These are phyloP conservation scores for Boletus subcaerulescens DNA, from an alignment of 768 basidiomycete genomes.

Conservation along the genomic window DNA sequence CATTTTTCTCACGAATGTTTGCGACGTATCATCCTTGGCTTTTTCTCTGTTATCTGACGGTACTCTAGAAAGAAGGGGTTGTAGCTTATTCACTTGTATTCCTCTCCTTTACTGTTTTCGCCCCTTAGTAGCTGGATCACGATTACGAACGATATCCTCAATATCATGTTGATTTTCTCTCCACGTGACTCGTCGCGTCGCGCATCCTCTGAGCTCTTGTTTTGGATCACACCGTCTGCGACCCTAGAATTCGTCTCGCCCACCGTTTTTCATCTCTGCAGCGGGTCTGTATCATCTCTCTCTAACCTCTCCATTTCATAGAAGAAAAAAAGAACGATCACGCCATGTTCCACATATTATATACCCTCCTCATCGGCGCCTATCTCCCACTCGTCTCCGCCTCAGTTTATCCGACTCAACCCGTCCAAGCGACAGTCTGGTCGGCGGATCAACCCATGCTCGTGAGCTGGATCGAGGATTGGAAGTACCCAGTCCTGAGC, in stretches of 20 bases:
- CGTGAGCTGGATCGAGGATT: slow-evolving; percentile 53
- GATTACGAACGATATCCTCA: not conserved
- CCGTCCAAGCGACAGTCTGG: slow-evolving; percentile 44
- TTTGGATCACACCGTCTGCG: too few species aligned
- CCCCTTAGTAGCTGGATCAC: slow-evolving; percentile 11
- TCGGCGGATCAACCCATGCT: slow-evolving; percentile 40
- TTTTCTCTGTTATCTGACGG: not conserved
- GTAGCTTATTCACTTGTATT: slow-evolving; percentile 23
- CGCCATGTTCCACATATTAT: slow-evolving; percentile 7
- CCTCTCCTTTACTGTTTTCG: slow-evolving; percentile 1
- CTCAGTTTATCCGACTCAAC: slow-evolving; percentile 51
- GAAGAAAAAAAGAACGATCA: not conserved
- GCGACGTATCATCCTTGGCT: slow-evolving; percentile 3
- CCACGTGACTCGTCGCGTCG: slow-evolving; percentile 27
- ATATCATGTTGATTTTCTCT: slow-evolving; percentile 23
- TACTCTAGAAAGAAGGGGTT: slow-evolving; percentile 12
- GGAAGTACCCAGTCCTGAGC: slow-evolving; percentile 36
- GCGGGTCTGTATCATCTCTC: slow-evolving; percentile 27
- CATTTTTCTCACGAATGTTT: slow-evolving; percentile 5
- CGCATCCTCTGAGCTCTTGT: not conserved
- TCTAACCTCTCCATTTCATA: not conserved
- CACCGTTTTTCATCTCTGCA: slow-evolving; percentile 12
- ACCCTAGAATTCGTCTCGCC: slow-evolving; percentile 1
- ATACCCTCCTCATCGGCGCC: not conserved
- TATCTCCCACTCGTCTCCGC: slow-evolving; percentile 23